These are phyloP conservation scores for Calonectria montana DNA, from an alignment of 2,329 filamentous ascomycete genomes.

Conservation along the genomic window DNA sequence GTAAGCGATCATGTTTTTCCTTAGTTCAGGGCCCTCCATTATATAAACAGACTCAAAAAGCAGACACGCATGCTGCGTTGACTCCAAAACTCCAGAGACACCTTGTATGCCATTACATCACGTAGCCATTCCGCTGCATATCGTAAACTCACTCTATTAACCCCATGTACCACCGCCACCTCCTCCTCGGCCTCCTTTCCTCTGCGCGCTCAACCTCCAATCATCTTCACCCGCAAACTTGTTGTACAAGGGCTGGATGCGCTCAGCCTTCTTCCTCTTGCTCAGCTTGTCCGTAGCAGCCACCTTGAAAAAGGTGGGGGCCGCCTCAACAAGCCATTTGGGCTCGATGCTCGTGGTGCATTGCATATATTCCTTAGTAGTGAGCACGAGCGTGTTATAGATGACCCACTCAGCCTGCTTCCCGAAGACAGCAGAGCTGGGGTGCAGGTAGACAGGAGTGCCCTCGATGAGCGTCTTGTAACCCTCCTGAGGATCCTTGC, in stretches of 20 bases:
- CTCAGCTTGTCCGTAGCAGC: conserved; percentile 87
- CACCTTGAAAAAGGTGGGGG: conserved; percentile 99
- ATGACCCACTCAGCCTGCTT: conserved; percentile 98
- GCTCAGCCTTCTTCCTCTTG: conserved; percentile 92
- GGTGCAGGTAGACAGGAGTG: conserved; percentile 95
- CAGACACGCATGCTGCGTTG: not conserved
- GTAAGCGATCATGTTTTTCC: not conserved
- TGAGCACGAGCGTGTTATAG: conserved; percentile 90
- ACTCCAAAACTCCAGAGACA: conserved; percentile 4
- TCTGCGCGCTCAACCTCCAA: conserved; percentile 92
- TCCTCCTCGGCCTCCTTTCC: conserved; percentile 83
- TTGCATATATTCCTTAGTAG: conserved; percentile 98
- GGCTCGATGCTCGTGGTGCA: conserved; percentile 93
- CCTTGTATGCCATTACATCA: not conserved
- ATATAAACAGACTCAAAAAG: not conserved
- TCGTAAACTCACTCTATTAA: conserved; percentile 49
- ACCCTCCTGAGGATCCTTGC: conserved; percentile 95
- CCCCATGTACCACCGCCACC: conserved; percentile 95
- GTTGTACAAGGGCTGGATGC: conserved; percentile 95
- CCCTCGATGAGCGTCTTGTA: conserved; percentile 98
- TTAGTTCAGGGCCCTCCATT: not conserved
- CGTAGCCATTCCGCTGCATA: not conserved
- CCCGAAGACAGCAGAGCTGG: conserved; percentile 89
- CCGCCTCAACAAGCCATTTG: conserved; percentile 92
- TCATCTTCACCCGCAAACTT: conserved; percentile 93